Evolutionary conservation across 2,329 filamentous ascomycete genomes (phyloP), one percentile per base, ranked within the genome.

Genomic region (Neurospora sp.): DNA sequence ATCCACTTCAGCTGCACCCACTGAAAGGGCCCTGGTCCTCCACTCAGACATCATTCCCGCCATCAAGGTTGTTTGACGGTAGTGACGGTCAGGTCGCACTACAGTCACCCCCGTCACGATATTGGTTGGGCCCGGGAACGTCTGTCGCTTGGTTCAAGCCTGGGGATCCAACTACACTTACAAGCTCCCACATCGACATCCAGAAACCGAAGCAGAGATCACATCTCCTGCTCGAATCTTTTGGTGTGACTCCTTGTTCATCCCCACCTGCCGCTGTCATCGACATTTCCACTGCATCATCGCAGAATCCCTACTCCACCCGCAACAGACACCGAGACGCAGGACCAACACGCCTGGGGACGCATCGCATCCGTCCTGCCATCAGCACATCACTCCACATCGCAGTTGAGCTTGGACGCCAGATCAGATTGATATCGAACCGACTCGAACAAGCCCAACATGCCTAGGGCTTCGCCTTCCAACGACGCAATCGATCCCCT

Each of bases 391-490:
- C 23, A 62, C 4, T 62, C 28, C 15, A 62, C 28, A 17, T 36
- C 13, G 15, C 28, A 62, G 23, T 33, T 9, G 17, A 33, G 19
- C n/a, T 40, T 68, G 38, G 38, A 28, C 52, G 28, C 28, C 52
- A 10, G 52, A 5, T 17, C 52, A 36, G 15, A 36, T 33, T 62
- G 15, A 62, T 62, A 62, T n/a, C 68, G 58, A 42, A 68, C 67
- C 71, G 68, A 68, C 38, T 68, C 68, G 69, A 15, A 42, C 5
- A 62, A 33, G 67, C 17, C 68, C 70, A 81, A 70, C 73, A 84
- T 84, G 82, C 82, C 82, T 72, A 84, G 82, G 33, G 82, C 82
- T 70, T 83, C 15, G 13, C 52, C 52, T n/a, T 28, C 82, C 17
- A 79, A 81, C 68, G 81, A 82, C 74, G 79, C 79, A 66, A 77